A percentile compares a stretch with the other conserved stretches of the same genome.
These are phyloP conservation scores for Mollisiaceae sp. DNA, from an alignment of 2,329 filamentous ascomycete genomes.

Conservation along the genomic window DNA sequence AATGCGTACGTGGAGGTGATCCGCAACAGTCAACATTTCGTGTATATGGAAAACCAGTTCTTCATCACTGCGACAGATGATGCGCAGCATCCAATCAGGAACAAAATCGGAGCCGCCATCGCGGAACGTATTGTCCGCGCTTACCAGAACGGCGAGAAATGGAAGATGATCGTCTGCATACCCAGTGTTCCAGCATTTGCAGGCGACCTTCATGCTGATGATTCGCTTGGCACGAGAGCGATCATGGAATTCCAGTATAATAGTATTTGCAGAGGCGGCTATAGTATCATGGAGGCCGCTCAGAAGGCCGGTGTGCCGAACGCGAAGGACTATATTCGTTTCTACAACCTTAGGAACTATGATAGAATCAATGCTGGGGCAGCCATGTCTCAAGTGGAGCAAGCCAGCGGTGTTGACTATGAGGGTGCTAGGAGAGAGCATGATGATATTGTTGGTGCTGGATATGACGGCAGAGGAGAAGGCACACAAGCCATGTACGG, in stretches of 20 bases:
- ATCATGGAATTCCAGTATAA: constrained; percentile 91
- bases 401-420: constrained; percentile 69
- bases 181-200: constrained; percentile 83
- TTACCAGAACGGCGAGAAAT: constrained; percentile 66
- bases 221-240: constrained; percentile 75
- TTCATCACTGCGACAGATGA: constrained; percentile 83
- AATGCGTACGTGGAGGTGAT: constrained; percentile 83
- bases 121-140: constrained; percentile 79
- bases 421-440: constrained; percentile 68
- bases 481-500: constrained; percentile 44
- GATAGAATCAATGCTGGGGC: constrained; percentile 78
- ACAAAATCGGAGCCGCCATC: constrained; percentile 79
- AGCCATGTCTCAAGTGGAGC: constrained; percentile 64
- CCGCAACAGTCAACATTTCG: constrained; percentile 69
- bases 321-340: constrained; percentile 75
- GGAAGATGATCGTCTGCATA: constrained; percentile 78
- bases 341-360: constrained; percentile 85
- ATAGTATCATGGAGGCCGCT: constrained; percentile 78
- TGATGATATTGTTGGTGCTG: constrained; percentile 60
- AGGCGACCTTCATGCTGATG: constrained; percentile 76
- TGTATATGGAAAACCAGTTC: constrained; percentile 86
- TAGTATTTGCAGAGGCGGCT: constrained; percentile 76
- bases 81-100: constrained; percentile 73
- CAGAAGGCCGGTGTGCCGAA: constrained; percentile 67
- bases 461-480: constrained; percentile 47